A percentile compares a stretch with the other conserved stretches of the same genome.
Conservation (phyloP, 2,329 filamentous ascomycete genomes). For the Fusarium redolens region DNA sequence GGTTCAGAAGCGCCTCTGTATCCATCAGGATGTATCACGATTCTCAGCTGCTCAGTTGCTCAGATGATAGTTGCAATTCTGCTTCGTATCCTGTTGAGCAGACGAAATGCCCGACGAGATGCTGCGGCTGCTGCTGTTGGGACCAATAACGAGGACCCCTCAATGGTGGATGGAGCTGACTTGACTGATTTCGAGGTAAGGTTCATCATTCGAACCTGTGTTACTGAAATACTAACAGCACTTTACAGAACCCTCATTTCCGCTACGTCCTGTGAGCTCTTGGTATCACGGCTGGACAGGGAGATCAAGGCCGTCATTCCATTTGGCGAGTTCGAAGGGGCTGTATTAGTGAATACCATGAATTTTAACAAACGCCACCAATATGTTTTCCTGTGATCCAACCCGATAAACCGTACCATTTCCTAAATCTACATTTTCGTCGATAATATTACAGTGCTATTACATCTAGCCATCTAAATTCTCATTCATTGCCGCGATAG, state of each 20-base stretch:
- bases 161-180: slow-evolving; percentile 15
- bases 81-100: slow-evolving; percentile 16
- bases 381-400: neutral
- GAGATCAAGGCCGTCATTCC: neutral
- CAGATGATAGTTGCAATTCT: slow-evolving; percentile 36
- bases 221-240: neutral
- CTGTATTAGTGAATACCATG: no score
- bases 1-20: slow-evolving; percentile 59
- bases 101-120: slow-evolving; percentile 31
- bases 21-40: slow-evolving; percentile 60
- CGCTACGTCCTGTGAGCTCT: slow-evolving; percentile 18
- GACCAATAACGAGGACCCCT: neutral
- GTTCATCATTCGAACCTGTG: rapidly evolving
- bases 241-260: slow-evolving; percentile 29
- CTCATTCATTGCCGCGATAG: rapidly evolving
- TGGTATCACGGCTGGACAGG: neutral
- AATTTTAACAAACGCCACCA: no score
- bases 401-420: rapidly evolving
- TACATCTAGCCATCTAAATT: rapidly evolving
- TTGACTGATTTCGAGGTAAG: slow-evolving; percentile 40
- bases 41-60: slow-evolving; percentile 25
- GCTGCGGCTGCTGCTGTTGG: slow-evolving; percentile 1
- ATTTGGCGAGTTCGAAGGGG: neutral
- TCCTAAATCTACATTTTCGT: rapidly evolving
- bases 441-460: neutral